phyloP scores from a whole-genome alignment of 2,329 filamentous ascomycete genomes.

The Xylariaceae sp. region DNA sequence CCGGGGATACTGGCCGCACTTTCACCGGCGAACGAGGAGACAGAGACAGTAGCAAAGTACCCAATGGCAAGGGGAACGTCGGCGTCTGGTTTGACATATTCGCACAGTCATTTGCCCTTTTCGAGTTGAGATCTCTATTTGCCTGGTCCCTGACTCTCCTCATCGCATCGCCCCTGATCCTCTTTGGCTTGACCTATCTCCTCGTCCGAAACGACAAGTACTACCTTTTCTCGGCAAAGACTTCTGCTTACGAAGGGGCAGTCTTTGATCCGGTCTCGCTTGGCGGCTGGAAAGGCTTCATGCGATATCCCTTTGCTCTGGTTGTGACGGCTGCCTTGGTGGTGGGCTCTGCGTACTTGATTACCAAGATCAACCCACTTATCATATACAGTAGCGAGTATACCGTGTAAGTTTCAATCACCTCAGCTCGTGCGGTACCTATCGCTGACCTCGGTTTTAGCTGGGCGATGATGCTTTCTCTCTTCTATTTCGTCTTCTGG shows the following conservation, averaged over 20 bases:
- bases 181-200: slow-evolving; percentile 61
- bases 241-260: slow-evolving; percentile 50
- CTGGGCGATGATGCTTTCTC: slow-evolving; percentile 78
- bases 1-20: slow-evolving; percentile 55
- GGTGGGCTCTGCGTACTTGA: slow-evolving; percentile 63
- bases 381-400: slow-evolving; percentile 89
- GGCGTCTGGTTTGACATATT: slow-evolving; percentile 95
- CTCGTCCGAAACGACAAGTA: slow-evolving; percentile 70
- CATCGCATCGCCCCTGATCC: slow-evolving; percentile 66
- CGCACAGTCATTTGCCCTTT: slow-evolving; percentile 69
- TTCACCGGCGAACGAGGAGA: slow-evolving; percentile 51
- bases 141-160: slow-evolving; percentile 79
- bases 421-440: too few species aligned
- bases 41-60: slow-evolving; percentile 50
- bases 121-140: slow-evolving; percentile 76
- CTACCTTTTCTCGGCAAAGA: slow-evolving; percentile 69
- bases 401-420: slow-evolving; percentile 44
- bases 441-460: slow-evolving; percentile 11
- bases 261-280: slow-evolving; percentile 55
- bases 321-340: slow-evolving; percentile 59
- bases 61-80: slow-evolving; percentile 57
- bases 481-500: slow-evolving; percentile 79
- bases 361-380: slow-evolving; percentile 78
- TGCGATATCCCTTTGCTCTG: slow-evolving; percentile 74
- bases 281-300: slow-evolving; percentile 73